Evolutionary conservation across 371 early-diverging fungal species (phyloP).

Genomic region (Mortierella sp.): DNA sequence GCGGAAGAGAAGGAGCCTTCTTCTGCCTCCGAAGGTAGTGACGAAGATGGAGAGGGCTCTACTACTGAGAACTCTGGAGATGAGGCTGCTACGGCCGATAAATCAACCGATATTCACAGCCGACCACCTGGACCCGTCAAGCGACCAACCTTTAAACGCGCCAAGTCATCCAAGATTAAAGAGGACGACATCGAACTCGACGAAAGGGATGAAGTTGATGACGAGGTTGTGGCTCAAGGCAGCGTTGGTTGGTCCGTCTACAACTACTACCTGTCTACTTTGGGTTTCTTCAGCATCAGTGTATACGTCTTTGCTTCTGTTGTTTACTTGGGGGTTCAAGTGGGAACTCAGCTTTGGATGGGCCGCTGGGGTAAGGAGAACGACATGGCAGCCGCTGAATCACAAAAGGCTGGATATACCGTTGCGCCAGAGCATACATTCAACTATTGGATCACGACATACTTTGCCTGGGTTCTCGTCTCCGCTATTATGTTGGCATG

Average conservation of each 20-base stretch:
- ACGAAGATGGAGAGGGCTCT: not conserved
- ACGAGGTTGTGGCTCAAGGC: conserved; percentile 16
- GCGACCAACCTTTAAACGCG: conserved; percentile 23
- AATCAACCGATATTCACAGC: not conserved
- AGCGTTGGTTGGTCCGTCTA: conserved; percentile 32
- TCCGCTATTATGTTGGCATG: conserved; percentile 24
- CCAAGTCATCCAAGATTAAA: conserved; percentile 27
- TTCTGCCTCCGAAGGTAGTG: not conserved
- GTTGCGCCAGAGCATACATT: not conserved
- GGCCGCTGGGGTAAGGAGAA: conserved; percentile 36
- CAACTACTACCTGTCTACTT: conserved; percentile 22
- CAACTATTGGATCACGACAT: conserved; percentile 26
- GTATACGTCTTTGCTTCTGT: not conserved
- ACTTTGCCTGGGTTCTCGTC: conserved; percentile 29
- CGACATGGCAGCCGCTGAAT: not conserved
- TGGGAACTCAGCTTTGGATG: conserved; percentile 28
- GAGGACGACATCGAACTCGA: conserved; percentile 20
- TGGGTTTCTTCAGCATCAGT: conserved; percentile 5
- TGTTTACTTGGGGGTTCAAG: conserved; percentile 11
- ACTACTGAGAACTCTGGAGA: not conserved
- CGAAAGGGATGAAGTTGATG: conserved; percentile 23
- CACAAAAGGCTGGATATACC: not conserved
- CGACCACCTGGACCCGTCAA: conserved; percentile 74
- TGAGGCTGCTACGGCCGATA: not conserved
- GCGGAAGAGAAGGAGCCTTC: not conserved